Percentiles rank a stretch among this genome's conserved stretches.
These are phyloP conservation scores for Lophiostoma macrostomum DNA, from an alignment of 495 filamentous ascomycete species.

Conservation along the genomic window DNA sequence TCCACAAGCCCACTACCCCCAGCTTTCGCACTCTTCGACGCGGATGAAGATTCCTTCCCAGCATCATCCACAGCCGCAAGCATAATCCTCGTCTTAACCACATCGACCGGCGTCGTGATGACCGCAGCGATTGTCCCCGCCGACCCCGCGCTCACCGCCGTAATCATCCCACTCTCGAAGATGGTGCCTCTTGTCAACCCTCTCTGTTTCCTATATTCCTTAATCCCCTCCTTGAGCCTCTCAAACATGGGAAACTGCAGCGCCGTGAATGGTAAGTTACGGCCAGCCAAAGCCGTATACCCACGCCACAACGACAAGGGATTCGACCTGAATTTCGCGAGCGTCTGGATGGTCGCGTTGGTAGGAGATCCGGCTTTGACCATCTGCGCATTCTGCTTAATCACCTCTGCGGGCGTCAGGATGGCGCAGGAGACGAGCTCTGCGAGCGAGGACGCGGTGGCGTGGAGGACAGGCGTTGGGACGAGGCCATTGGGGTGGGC, in stretches of 20 bases:
- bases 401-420: constrained; percentile 82
- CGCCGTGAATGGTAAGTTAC: constrained; percentile 84
- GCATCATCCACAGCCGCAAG: constrained; percentile 51
- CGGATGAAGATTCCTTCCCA: constrained; percentile 24
- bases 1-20: constrained; percentile 32
- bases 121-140: constrained; percentile 68
- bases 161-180: constrained; percentile 63
- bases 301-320: constrained; percentile 69
- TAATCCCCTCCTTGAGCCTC: constrained; percentile 50
- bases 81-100: constrained; percentile 78
- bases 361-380: constrained; percentile 38
- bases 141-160: constrained; percentile 63
- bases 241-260: constrained; percentile 89
- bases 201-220: constrained; percentile 41
- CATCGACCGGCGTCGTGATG: constrained; percentile 77
- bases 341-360: constrained; percentile 52
- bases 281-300: constrained; percentile 71
- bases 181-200: constrained; percentile 40
- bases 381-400: constrained; percentile 94
- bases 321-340: constrained; percentile 52
- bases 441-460: constrained; percentile 65
- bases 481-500: constrained; percentile 39
- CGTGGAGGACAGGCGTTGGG: constrained; percentile 64
- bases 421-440: constrained; percentile 82
- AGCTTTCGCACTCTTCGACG: neutral